Base-by-base conservation (phyloP, 805 yeast species). In the Ogataea philodendri region DNA sequence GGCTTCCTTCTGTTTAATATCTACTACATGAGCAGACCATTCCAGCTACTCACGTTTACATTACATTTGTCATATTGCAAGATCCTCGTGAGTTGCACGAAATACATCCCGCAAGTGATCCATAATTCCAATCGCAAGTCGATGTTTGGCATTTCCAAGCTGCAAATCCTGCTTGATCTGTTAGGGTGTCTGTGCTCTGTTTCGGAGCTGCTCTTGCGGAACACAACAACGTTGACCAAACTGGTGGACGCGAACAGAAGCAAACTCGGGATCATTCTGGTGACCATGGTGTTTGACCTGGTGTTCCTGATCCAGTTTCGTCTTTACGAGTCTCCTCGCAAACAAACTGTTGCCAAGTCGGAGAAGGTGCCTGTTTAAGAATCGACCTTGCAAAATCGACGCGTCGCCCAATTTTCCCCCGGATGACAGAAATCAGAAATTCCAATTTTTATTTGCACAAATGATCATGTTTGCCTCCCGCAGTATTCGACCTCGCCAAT, bases 371-470 rank as follows among this genome's bases (percentile, higher is more conserved):
- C 26, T 4, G 26, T 15, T 15, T 26, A 33, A 33, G 17, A 18
- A 5, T 9, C 11, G 14, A 11, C 10, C 6, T 10, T 16, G 9
- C n/a, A 19, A 14, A 1, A 3, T 11, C 36, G 37, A 22, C 34
- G 40, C 36, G 40, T 38, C 42, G 41, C 27, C 74, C 85, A 15
- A 71, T 5, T 3, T 10, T 11, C 8, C 5, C 15, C 41, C 67
- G 68, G 0, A 79, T 79, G 42, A 49, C 81, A 81, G 58, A 80
- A 77, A 53, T 81, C 86, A n/a, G 81, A 64, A 26, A 26, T 15
- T 9, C 9, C 15, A n/a, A 77, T 48, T 17, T 32, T 19, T 22
- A 21, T 19, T 11, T 15, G 9, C 15, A 9, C n/a, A 15, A n/a
- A n/a, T n/a, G n/a, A n/a, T n/a, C n/a, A 35, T 35, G 32, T 35